Conservation (phyloP, 2,329 filamentous ascomycete species). For the Penicillium concentricum region DNA sequence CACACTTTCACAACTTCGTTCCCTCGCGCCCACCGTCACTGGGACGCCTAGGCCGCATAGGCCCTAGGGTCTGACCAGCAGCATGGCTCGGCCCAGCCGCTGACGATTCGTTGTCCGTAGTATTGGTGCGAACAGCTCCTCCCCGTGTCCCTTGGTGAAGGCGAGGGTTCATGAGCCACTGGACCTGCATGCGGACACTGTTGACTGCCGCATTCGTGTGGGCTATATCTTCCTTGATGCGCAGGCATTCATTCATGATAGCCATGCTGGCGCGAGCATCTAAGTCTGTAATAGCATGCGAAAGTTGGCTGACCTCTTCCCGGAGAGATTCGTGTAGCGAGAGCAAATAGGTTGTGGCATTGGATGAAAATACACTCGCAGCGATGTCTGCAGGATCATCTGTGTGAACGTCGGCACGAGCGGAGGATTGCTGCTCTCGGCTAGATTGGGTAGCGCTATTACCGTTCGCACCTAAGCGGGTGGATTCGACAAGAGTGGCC, state of each 20-base stretch:
- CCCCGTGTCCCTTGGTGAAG: slow-evolving; percentile 46
- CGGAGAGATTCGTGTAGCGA: slow-evolving; percentile 61
- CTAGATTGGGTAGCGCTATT: slow-evolving; percentile 8
- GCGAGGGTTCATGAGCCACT: slow-evolving; percentile 61
- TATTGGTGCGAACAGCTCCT: slow-evolving; percentile 20
- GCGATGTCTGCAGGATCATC: slow-evolving; percentile 19
- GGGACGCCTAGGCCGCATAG: slow-evolving; percentile 33
- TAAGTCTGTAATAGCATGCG: slow-evolving; percentile 56
- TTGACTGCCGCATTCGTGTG: slow-evolving; percentile 61
- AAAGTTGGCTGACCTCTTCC: slow-evolving; percentile 57
- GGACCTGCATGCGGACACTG: slow-evolving; percentile 59
- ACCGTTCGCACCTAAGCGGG: slow-evolving; percentile 13
- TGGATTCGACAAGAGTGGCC: slow-evolving; percentile 36
- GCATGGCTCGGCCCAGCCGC: slow-evolving; percentile 28
- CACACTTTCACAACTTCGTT: slow-evolving; percentile 33
- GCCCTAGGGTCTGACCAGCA: slow-evolving; percentile 21
- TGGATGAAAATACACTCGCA: slow-evolving; percentile 34
- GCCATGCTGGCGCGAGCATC: slow-evolving; percentile 63
- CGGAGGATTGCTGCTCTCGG: slow-evolving; percentile 10
- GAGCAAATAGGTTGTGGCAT: slow-evolving; percentile 57
- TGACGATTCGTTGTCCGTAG: slow-evolving; percentile 16
- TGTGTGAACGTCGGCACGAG: slow-evolving; percentile 5
- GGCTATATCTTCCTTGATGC: slow-evolving; percentile 61
- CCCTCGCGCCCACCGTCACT: slow-evolving; percentile 44
- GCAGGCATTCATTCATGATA: slow-evolving; percentile 62